These are phyloP conservation scores for Fagus crenata DNA, from an alignment of 306 rosid species.

Conservation along the genomic window DNA sequence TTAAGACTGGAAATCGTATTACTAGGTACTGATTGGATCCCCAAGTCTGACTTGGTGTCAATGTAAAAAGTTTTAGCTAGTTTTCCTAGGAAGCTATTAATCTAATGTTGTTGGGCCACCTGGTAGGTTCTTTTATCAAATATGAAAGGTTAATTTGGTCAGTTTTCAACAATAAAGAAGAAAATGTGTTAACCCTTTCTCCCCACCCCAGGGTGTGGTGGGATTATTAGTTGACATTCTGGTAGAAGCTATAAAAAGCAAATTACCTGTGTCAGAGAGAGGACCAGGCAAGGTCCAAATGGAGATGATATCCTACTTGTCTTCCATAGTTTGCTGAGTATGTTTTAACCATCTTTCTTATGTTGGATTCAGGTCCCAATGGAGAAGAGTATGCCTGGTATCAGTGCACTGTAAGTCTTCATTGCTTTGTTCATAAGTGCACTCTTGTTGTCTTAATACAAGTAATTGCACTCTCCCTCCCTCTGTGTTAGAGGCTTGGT, in stretches of 20 bases:
- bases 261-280: neutral
- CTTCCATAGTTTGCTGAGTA: neutral
- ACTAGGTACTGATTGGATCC: neutral
- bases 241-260: neutral
- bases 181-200: neutral
- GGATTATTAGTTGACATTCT: too few species aligned
- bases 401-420: conserved; percentile 80
- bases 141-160: neutral
- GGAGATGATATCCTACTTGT: neutral
- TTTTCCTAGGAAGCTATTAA: neutral
- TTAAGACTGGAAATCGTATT: neutral
- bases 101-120: neutral
- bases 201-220: neutral
- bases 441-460: neutral
- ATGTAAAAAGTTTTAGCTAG: neutral
- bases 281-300: neutral
- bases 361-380: conserved; percentile 79
- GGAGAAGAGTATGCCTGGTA: conserved; percentile 97
- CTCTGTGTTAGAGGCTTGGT: too few species aligned
- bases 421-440: conserved; percentile 16
- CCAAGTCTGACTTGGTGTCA: neutral
- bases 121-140: neutral
- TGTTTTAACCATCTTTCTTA: conserved; percentile 1
- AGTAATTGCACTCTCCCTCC: too few species aligned
- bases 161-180: neutral